phyloP scores from a whole-genome alignment of 345 rosid genomes.

The Aquilaria malaccensis region DNA sequence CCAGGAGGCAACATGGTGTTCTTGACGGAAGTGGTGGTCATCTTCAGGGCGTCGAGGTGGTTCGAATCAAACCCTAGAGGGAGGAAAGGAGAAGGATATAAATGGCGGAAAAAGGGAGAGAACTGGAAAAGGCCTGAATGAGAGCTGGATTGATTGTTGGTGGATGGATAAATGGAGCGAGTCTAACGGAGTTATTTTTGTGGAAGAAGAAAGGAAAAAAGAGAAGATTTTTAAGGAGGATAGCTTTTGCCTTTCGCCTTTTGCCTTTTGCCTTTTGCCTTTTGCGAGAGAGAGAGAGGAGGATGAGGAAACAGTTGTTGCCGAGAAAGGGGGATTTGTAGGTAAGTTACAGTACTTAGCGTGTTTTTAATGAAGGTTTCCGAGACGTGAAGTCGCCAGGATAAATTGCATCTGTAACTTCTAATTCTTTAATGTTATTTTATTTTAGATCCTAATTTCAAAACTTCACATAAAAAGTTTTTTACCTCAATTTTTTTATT shows the following conservation, averaged over 20 bases:
- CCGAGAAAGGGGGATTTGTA: not conserved
- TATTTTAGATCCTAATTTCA: no score
- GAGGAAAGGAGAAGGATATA: constrained; percentile 1
- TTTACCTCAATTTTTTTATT: no score
- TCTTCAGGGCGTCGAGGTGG: not conserved
- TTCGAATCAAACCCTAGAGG: constrained; percentile 12
- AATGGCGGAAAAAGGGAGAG: constrained; percentile 3
- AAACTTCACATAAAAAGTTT: no score
- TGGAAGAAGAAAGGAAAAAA: not conserved
- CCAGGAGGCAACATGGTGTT: constrained; percentile 67
- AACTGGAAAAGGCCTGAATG: not conserved
- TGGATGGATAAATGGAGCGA: constrained; percentile 19
- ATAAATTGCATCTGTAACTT: not conserved
- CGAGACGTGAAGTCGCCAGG: not conserved
- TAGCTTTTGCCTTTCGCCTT: not conserved
- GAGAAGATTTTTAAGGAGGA: not conserved
- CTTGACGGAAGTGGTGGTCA: constrained; percentile 42
- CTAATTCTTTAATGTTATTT: no score
- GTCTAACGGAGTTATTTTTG: constrained; percentile 17
- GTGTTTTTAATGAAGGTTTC: not conserved
- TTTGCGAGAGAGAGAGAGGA: constrained; percentile 4
- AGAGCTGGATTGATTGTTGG: not conserved
- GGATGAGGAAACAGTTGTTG: not conserved
- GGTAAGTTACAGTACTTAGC: not conserved
- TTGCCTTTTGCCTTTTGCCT: no score